phyloP scores from a whole-genome alignment of 1,284 basidiomycete species.

The Leccinum huronense region DNA sequence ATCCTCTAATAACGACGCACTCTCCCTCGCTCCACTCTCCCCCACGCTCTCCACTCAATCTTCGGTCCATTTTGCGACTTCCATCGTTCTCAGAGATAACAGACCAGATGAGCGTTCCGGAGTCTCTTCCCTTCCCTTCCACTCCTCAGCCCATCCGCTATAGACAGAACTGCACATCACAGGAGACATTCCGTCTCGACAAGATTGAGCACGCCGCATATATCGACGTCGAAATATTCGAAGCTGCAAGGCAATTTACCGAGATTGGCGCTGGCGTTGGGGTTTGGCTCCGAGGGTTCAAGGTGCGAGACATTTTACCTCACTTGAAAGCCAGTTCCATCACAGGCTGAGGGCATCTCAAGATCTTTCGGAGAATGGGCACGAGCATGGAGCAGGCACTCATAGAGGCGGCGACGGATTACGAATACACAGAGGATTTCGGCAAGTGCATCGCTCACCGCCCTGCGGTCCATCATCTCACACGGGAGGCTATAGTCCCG shows the following conservation, averaged over 20 bases:
- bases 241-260: constrained; percentile 45
- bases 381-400: constrained; percentile 45
- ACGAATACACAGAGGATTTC: constrained; percentile 41
- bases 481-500: constrained; percentile 33
- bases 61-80: constrained; percentile 56
- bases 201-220: constrained; percentile 18
- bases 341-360: constrained; percentile 21
- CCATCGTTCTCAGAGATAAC: constrained; percentile 68
- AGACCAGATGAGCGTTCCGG: constrained; percentile 61
- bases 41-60: constrained; percentile 69
- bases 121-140: constrained; percentile 53
- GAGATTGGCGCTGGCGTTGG: constrained; percentile 60
- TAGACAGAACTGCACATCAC: constrained; percentile 39
- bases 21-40: constrained; percentile 53
- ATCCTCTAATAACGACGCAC: constrained; percentile 43
- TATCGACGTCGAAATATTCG: constrained; percentile 54
- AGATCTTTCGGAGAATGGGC: constrained; percentile 49
- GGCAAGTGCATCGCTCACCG: constrained; percentile 13
- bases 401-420: constrained; percentile 39
- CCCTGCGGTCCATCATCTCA: constrained; percentile 4
- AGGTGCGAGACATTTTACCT: constrained; percentile 11
- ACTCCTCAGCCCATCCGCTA: constrained; percentile 46
- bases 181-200: constrained; percentile 26
- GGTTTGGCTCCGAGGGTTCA: constrained; percentile 46
- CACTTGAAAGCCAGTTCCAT: neutral